Conservation (phyloP, 768 basidiomycete species). For the Rhodotorula diobovata region DNA sequence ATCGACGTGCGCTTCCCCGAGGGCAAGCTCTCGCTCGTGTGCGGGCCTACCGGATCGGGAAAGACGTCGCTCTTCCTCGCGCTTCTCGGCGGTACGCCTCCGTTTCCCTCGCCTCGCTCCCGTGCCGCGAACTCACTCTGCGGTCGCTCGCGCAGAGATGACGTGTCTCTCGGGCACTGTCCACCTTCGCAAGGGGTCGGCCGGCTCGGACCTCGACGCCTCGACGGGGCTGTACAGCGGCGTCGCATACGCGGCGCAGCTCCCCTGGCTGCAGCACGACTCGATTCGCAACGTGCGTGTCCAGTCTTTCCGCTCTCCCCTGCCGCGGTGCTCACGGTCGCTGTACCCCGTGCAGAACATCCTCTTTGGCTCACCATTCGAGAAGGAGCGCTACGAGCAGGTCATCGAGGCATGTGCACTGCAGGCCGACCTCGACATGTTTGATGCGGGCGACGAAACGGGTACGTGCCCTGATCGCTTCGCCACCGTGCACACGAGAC, state of each 20-base stretch:
- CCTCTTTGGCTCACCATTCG: slow-evolving; percentile 63
- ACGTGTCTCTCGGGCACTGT: slow-evolving; percentile 38
- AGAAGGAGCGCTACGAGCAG: slow-evolving; percentile 60
- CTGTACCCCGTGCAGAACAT: slow-evolving; percentile 54
- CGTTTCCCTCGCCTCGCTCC: too few species aligned
- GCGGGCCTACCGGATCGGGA: slow-evolving; percentile 39
- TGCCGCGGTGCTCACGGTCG: neutral
- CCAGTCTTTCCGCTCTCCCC: too few species aligned
- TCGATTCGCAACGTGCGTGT: slow-evolving; percentile 53
- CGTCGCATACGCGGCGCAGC: slow-evolving; percentile 66
- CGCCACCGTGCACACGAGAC: too few species aligned
- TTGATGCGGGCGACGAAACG: slow-evolving; percentile 72
- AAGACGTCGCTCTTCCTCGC: slow-evolving; percentile 40
- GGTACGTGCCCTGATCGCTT: neutral
- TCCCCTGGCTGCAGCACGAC: slow-evolving; percentile 69
- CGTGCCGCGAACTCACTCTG: too few species aligned
- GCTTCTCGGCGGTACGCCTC: slow-evolving; percentile 36
- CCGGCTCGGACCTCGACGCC: slow-evolving; percentile 16
- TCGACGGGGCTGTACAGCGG: slow-evolving; percentile 57
- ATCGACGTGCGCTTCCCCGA: slow-evolving; percentile 60
- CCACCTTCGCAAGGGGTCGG: slow-evolving; percentile 13
- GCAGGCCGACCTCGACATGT: slow-evolving; percentile 62
- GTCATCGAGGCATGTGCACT: slow-evolving; percentile 74
- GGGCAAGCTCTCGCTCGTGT: slow-evolving; percentile 56
- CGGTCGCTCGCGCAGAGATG: slow-evolving; percentile 30